Conservation (phyloP, 345 rosid genomes). For the Acer saccharum region DNA sequence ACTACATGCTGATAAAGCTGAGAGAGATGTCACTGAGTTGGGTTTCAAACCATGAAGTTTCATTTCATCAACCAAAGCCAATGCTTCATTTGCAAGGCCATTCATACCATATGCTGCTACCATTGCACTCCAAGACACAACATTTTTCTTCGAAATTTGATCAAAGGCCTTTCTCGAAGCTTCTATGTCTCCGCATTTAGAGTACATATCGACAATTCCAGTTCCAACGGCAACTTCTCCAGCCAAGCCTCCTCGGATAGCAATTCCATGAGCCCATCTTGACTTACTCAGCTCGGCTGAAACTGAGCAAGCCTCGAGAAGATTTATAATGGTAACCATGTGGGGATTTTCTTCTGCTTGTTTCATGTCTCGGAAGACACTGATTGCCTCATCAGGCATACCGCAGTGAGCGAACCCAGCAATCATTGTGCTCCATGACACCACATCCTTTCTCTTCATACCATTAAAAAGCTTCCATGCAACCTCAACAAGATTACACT, state of each 20-base stretch:
- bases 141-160: constrained; percentile 44
- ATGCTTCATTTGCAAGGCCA: constrained; percentile 58
- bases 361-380: constrained; percentile 52
- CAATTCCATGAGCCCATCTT: constrained; percentile 73
- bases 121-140: constrained; percentile 72
- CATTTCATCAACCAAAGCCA: constrained; percentile 54
- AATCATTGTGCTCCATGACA: constrained; percentile 75
- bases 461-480: constrained; percentile 47
- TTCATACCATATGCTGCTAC: constrained; percentile 70
- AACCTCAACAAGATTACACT: constrained; percentile 42
- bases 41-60: constrained; percentile 48
- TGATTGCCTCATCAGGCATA: constrained; percentile 53
- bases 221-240: constrained; percentile 56
- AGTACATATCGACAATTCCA: constrained; percentile 65
- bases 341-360: constrained; percentile 41
- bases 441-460: constrained; percentile 45
- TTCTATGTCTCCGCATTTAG: constrained; percentile 58
- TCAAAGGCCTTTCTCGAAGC: constrained; percentile 57
- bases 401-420: constrained; percentile 56
- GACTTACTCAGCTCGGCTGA: constrained; percentile 55
- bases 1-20: constrained; percentile 70
- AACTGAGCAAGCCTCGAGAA: constrained; percentile 67
- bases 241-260: constrained; percentile 58
- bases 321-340: constrained; percentile 45
- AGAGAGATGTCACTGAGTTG: constrained; percentile 56